Evolutionary conservation across 306 rosid species (phyloP), one percentile per base, ranked within the genome.

Genomic region (Glycyrrhiza uralensis): DNA sequence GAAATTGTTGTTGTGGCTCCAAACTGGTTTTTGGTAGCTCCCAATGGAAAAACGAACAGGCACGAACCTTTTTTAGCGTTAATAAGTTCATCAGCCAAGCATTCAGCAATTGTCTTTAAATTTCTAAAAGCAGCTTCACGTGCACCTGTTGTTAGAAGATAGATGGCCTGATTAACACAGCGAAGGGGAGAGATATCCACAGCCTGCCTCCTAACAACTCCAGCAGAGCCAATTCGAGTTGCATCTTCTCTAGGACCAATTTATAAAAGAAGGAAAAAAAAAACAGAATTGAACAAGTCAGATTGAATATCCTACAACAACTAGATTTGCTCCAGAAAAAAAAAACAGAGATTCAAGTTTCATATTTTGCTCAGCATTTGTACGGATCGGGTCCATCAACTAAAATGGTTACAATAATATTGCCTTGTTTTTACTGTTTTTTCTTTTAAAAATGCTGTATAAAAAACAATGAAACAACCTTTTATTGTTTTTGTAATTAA

Each of bases 201-300:
- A 33, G 92, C 92, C 52, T 87, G 92, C 26, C 92, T 78, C 61
- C 92, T 87, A 1, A 87, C 89, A 51, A 87, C 92, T 15, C 92
- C 92, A 67, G 92, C 92, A 61, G 89, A 84, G 1, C 92, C 92
- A 61, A 87, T 87, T 46, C 91, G 66, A 7, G 91, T 84, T 19
- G 91, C 91, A 74, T 87, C 91, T 77, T 87, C 92, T 26, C 92
- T 81, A 0, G 92, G 92, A 28, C 92, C 92, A 74, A 89, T 87
- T n/a, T n/a, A n/a, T 14, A 14, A 30, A 38, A 22, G 6, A 1
- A 24, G 3, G 57, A 2, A 11, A 69, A 52, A 47, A 5, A 7
- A 17, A 11, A 36, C 2, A 28, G 5, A 42, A 6, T 26, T 26
- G n/a, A 10, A 59, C 1, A 39, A 1, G 7, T 35, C 30, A 35